Percentiles rank a stretch among this genome's conserved stretches.
Evolutionary conservation across 768 basidiomycete genomes (phyloP).

Genomic region (Kwoniella europaea): DNA sequence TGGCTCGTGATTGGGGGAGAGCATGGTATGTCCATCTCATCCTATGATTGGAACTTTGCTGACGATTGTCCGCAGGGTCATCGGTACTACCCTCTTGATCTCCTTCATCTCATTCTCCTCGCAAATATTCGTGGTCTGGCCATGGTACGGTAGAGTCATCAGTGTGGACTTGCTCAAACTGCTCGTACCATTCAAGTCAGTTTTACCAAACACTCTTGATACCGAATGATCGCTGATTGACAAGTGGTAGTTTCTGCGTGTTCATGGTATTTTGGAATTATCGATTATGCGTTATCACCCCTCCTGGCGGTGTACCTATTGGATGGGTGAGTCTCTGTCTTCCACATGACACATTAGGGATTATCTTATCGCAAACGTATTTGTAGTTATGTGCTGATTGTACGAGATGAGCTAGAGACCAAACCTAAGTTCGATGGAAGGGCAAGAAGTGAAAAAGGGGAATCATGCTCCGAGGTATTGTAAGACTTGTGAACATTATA

Average conservation of each 20-base stretch:
- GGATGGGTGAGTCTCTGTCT: slow-evolving; percentile 79
- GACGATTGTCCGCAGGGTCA: slow-evolving; percentile 50
- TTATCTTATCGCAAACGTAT: no score
- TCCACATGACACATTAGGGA: no score
- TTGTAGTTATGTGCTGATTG: background rate
- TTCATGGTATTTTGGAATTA: slow-evolving; percentile 86
- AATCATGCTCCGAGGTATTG: slow-evolving; percentile 85
- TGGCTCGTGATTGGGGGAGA: slow-evolving; percentile 11
- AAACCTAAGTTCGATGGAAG: slow-evolving; percentile 68
- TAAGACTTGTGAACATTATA: slow-evolving; percentile 80
- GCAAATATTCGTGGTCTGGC: slow-evolving; percentile 88
- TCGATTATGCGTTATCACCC: slow-evolving; percentile 75
- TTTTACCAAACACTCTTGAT: slow-evolving; percentile 19
- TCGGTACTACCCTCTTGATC: slow-evolving; percentile 56
- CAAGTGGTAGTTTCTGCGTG: slow-evolving; percentile 68
- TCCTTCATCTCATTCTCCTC: slow-evolving; percentile 84
- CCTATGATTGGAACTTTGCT: background rate
- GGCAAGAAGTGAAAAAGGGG: slow-evolving; percentile 86
- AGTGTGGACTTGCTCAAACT: slow-evolving; percentile 75
- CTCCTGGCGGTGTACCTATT: slow-evolving; percentile 80
- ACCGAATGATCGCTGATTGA: no score
- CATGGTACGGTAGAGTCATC: slow-evolving; percentile 81
- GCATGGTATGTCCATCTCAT: background rate
- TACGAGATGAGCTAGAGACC: slow-evolving; percentile 67
- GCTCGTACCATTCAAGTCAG: slow-evolving; percentile 91